phyloP scores from a whole-genome alignment of 192 early-diverging fungal genomes.

The Rhizoclosmatium sp. region DNA sequence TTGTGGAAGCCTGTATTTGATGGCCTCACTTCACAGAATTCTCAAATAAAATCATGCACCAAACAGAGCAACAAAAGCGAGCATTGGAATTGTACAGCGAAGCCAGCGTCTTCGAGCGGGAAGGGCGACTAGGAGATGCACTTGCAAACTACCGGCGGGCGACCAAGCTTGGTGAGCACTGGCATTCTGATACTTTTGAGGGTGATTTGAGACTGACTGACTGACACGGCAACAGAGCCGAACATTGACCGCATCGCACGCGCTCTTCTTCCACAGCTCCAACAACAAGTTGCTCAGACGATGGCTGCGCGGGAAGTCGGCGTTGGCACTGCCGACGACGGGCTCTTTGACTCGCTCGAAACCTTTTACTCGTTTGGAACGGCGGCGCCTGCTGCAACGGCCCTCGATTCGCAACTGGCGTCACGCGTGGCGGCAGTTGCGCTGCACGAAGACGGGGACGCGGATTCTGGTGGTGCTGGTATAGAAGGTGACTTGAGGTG shows the following conservation, averaged over 20 bases:
- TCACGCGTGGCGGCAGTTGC: not conserved
- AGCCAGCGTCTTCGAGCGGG: constrained; percentile 32
- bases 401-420: not conserved
- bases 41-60: not conserved
- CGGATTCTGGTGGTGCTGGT: too few species aligned
- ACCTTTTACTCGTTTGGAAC: constrained; percentile 18
- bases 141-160: constrained; percentile 27
- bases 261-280: not conserved
- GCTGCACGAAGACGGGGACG: not conserved
- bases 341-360: not conserved
- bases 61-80: not conserved
- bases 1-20: constrained; percentile 86
- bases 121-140: constrained; percentile 32
- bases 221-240: constrained; percentile 5
- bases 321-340: not conserved
- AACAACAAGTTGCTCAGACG: not conserved
- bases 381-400: not conserved
- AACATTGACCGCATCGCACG: constrained; percentile 31
- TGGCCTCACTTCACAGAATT: constrained; percentile 71
- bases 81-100: constrained; percentile 13
- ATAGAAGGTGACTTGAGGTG: too few species aligned
- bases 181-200: not conserved
- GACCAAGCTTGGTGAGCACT: constrained; percentile 14
- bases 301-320: not conserved
- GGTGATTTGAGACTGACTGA: not conserved